phyloP scores from a whole-genome alignment of 139 green algal genomes.

The Chlamydomonas asymmetrica region DNA sequence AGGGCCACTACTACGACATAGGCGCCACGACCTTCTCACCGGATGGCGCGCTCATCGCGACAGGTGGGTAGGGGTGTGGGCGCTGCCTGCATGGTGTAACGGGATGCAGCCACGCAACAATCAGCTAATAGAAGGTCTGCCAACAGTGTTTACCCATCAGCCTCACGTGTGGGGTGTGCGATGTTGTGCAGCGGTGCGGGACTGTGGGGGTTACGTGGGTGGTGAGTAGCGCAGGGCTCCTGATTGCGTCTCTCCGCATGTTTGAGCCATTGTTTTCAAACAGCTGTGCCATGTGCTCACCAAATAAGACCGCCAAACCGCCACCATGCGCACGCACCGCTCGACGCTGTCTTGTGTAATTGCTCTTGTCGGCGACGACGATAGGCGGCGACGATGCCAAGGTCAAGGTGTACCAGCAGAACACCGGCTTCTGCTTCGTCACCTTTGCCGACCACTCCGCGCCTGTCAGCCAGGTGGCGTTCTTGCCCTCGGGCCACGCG shows the following conservation, averaged over 20 bases:
- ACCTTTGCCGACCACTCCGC: slow-evolving; percentile 92
- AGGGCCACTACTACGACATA: slow-evolving; percentile 90
- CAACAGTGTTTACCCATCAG: no score
- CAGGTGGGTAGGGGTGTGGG: slow-evolving; percentile 58
- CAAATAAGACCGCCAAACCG: not conserved
- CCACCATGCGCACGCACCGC: not conserved
- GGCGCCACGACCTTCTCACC: slow-evolving; percentile 74
- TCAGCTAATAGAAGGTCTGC: no score
- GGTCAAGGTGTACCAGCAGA: slow-evolving; percentile 87
- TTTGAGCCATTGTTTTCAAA: no score
- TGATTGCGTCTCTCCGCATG: not conserved
- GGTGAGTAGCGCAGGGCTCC: not conserved
- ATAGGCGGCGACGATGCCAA: no score
- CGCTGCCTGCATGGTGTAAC: no score
- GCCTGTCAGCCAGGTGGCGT: slow-evolving; percentile 82
- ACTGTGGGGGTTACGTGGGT: not conserved
- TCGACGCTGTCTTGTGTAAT: not conserved
- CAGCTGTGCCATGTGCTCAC: no score
- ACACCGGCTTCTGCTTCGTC: slow-evolving; percentile 92
- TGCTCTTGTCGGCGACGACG: slow-evolving; percentile 64
- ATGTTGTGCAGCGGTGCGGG: no score
- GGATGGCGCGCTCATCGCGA: slow-evolving; percentile 83
- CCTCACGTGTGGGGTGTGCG: not conserved
- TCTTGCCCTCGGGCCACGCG: slow-evolving; percentile 69
- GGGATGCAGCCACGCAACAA: no score